Evolutionary conservation across 768 basidiomycete genomes (phyloP).

Genomic region (Boletus coccyginus): DNA sequence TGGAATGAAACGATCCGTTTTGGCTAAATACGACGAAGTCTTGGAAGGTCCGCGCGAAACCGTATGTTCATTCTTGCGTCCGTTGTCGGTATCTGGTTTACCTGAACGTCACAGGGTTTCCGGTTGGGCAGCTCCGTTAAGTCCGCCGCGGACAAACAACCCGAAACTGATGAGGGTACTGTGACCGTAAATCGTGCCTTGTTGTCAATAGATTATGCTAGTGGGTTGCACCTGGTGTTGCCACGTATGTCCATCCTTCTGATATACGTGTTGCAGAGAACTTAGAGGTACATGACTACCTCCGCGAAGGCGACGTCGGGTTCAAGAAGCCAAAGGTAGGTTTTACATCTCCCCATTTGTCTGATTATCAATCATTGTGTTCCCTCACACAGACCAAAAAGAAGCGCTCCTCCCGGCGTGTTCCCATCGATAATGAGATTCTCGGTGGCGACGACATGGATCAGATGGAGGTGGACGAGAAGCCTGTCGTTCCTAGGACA

Average conservation of each 20-base stretch:
- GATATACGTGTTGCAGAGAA: slow-evolving; percentile 58
- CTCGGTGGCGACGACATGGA: slow-evolving; percentile 13
- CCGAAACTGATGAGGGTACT: slow-evolving; percentile 46
- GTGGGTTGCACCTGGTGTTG: slow-evolving; percentile 45
- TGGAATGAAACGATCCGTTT: slow-evolving; percentile 78
- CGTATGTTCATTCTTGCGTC: slow-evolving; percentile 39
- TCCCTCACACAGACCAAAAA: slow-evolving; percentile 73
- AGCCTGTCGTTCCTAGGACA: slow-evolving; percentile 61
- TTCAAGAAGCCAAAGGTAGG: slow-evolving; percentile 93
- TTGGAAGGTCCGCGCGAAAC: slow-evolving; percentile 71
- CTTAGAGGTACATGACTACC: slow-evolving; percentile 79
- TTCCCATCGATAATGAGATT: slow-evolving; percentile 40
- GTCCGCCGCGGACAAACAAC: slow-evolving; percentile 34
- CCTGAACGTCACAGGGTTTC: slow-evolving; percentile 61
- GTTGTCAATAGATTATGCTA: slow-evolving; percentile 84
- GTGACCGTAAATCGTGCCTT: slow-evolving; percentile 76
- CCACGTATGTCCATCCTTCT: slow-evolving; percentile 3
- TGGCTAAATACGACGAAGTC: slow-evolving; percentile 94
- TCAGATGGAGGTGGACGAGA: slow-evolving; percentile 79
- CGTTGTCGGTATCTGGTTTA: background rate
- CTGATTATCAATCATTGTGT: background rate
- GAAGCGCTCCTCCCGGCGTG: slow-evolving; percentile 75
- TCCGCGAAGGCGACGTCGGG: slow-evolving; percentile 86
- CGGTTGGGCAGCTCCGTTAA: slow-evolving; percentile 68
- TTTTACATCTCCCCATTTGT: background rate